Percentiles rank a stretch among this genome's conserved stretches.
phyloP scores from a whole-genome alignment of 208 protist genomes.

The Acanthamoeba triangularis region DNA sequence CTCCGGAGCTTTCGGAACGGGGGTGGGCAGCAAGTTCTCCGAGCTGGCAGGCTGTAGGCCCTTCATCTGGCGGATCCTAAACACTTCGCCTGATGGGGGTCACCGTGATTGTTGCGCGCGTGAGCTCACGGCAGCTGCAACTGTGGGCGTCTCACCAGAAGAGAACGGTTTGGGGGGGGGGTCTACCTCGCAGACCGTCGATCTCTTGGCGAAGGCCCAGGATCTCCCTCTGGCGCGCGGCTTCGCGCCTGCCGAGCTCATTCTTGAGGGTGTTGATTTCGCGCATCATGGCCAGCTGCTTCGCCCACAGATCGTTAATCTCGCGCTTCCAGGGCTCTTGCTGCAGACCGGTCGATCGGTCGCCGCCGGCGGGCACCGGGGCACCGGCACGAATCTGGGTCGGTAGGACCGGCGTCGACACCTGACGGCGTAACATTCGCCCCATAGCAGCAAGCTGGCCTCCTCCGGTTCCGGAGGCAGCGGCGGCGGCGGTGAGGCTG shows the following conservation, averaged over 20 bases:
- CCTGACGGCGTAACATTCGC: slow-evolving; percentile 9
- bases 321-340: slow-evolving; percentile 73
- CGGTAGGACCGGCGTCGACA: slow-evolving; percentile 49
- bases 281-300: slow-evolving; percentile 74
- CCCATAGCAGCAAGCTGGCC: slow-evolving; percentile 22
- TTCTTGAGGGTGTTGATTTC: slow-evolving; percentile 75
- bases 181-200: slow-evolving; percentile 27
- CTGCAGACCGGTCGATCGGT: background rate
- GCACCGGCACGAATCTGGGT: slow-evolving; percentile 31
- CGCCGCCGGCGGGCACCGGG: background rate
- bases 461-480: background rate
- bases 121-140: too few species aligned
- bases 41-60: background rate
- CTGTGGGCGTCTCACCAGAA: background rate
- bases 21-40: background rate
- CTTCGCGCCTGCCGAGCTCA: slow-evolving; percentile 64
- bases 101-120: background rate
- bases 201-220: slow-evolving; percentile 58
- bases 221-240: slow-evolving; percentile 72
- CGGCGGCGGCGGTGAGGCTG: background rate
- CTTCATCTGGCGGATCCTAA: slow-evolving; percentile 20
- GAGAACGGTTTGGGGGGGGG: background rate
- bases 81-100: background rate
- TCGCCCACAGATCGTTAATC: slow-evolving; percentile 72
- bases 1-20: background rate